Evolutionary conservation across 2,329 filamentous ascomycete species (phyloP).

Genomic region (Nothophaeocryptopus gaeumannii): DNA sequence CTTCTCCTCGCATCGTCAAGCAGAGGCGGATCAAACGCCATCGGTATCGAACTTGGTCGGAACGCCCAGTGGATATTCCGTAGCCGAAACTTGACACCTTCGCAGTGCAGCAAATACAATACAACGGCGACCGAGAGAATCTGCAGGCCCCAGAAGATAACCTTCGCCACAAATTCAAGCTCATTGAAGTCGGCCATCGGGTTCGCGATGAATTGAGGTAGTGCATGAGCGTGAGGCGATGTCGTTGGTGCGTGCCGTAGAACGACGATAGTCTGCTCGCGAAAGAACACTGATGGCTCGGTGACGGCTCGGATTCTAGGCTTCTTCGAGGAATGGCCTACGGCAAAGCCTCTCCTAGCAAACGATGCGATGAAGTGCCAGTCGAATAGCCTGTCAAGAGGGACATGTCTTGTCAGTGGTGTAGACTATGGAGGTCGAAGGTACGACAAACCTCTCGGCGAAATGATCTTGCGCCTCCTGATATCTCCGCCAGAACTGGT

Average conservation of each 20-base stretch:
- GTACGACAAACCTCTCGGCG: background rate
- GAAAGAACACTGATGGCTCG: background rate
- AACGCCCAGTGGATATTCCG: too few relatives aligned
- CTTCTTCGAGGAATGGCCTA: background rate
- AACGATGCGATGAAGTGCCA: background rate
- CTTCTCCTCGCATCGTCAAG: too few relatives aligned
- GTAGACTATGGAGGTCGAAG: background rate
- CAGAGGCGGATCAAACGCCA: too few relatives aligned
- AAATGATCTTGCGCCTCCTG: constrained; percentile 1
- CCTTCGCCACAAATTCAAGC: too few relatives aligned
- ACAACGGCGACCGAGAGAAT: too few relatives aligned
- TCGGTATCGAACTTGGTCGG: too few relatives aligned
- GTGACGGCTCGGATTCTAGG: background rate
- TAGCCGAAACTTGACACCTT: too few relatives aligned
- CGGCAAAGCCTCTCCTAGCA: background rate
- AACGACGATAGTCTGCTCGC: background rate
- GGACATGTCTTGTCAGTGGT: background rate
- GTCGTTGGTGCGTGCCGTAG: background rate
- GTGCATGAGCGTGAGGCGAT: too few relatives aligned
- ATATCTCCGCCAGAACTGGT: background rate
- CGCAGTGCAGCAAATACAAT: too few relatives aligned
- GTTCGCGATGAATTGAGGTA: background rate
- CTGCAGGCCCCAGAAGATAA: too few relatives aligned
- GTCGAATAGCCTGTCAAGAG: background rate
- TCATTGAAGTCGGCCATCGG: background rate